Base-by-base conservation (phyloP, 768 basidiomycete species). In the Harrya chromipes region DNA sequence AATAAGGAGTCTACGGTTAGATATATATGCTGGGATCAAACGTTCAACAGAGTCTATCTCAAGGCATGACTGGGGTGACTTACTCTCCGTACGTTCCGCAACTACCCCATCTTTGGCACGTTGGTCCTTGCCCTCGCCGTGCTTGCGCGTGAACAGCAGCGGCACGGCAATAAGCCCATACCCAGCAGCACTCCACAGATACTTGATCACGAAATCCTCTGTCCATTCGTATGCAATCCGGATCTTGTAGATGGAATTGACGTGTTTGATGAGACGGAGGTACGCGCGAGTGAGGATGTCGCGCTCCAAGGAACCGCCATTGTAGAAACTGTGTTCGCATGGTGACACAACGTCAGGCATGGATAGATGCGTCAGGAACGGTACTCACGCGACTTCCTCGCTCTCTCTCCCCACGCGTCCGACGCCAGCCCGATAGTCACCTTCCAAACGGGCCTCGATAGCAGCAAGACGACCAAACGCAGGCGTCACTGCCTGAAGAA, bases 181-280 rank as follows among this genome's bases (percentile, higher is more conserved):
- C 0, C 95, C 95, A 4, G 84, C 85, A 1, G 94, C 94, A 10
- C 89, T 92, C 94, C 93, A 97, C 9, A 90, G 72, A 65, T 97
- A 97, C 67, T 97, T 97, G 75, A 97, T 93, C 17, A 97, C 87
- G 57, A 91, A 94, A 71, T 97, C 94, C 63, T 97, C 94, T 0
- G 90, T 97, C 94, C 90, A 97, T 70, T 84, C 90, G 61, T 91
- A 94, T 2, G 87, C 87, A 40, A 94, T 90, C 14, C 92, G 85
- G 45, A 92, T 90, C 87, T 90, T 92, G 74, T 91, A 94, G 40
- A 97, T 92, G 0, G 83, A 85, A 60, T 97, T 94, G 46, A 97
- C 80, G 56, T 98, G 94, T 57, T 81, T 85, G 57, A 94, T 91
- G 19, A 97, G 68, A 24, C 80, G 76, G 53, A 86, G 63, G 58